Conservation (phyloP, 2,329 filamentous ascomycete species). For the Calonectria honghensis region DNA sequence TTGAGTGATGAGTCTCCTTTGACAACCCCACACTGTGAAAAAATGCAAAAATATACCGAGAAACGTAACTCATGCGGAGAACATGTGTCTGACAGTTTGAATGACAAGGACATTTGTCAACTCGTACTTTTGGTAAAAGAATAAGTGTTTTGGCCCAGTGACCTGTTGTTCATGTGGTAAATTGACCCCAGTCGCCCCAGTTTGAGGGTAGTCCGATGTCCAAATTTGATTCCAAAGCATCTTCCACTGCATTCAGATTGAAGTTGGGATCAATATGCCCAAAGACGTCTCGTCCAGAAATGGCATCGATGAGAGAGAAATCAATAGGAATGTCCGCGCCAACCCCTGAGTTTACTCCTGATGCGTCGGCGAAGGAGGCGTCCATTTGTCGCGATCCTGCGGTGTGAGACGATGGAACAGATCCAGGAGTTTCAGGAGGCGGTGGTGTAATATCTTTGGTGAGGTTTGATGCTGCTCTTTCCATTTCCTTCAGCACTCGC, state of each 20-base stretch:
- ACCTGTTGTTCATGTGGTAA: conserved; percentile 53
- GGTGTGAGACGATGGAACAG: conserved; percentile 40
- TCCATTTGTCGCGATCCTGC: conserved; percentile 42
- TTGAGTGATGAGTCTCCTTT: not conserved
- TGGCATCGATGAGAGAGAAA: conserved; percentile 64
- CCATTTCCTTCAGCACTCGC: conserved; percentile 73
- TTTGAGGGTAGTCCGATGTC: conserved; percentile 73
- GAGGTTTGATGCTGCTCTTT: conserved; percentile 70
- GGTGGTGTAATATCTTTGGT: conserved; percentile 59
- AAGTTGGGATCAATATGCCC: conserved; percentile 74
- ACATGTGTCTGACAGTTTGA: not conserved
- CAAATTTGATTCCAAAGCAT: conserved; percentile 72
- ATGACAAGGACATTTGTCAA: not conserved
- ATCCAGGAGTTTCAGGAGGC: conserved; percentile 49
- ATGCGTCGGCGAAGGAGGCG: conserved; percentile 50
- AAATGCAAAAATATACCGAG: not conserved
- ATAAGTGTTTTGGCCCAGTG: not conserved
- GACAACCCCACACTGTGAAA: not conserved
- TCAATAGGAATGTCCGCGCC: conserved; percentile 62
- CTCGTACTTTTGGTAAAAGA: not conserved
- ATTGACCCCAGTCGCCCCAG: conserved; percentile 68
- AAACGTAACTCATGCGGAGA: not conserved
- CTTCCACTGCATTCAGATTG: conserved; percentile 72
- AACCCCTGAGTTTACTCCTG: conserved; percentile 52
- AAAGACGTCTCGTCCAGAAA: conserved; percentile 72